Base-by-base conservation (phyloP, 768 basidiomycete genomes). In the Russula earlei region DNA sequence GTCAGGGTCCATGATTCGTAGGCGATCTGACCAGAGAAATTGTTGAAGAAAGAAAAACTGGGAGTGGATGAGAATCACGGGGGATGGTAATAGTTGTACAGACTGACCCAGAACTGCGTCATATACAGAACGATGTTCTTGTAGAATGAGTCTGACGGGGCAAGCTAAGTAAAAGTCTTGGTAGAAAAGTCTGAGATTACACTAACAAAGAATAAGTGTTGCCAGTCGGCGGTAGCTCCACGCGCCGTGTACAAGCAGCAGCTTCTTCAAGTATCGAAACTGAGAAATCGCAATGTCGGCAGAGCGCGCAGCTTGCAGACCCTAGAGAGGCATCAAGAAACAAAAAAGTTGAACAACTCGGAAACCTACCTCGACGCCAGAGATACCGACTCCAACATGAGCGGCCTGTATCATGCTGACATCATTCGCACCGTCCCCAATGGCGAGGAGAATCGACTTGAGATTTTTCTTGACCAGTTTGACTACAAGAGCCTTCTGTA, bases 341-440 rank as follows among this genome's bases (percentile, higher is more conserved):
- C 1, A 14, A 25, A 33, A 38, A 14, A 31, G 20, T 15, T 15
- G 11, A 6, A 8, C 3, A 9, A 19, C 29, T 14, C 20, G 31
- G 31, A 33, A 31, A 43, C 15, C 22, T 62, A 90, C 91, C 78
- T 99, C 95, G 22, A 97, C 89, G 51, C 95, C 95, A 43, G 94
- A 97, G 46, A 98, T 98, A 64, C 95, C 95, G 52, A 98, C 86
- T 29, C 95, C 95, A 44, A 98, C 90, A 67, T 98, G 95, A 0
- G 95, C 95, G 34, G 95, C 95, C 67, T 98, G 95, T 57, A 98
- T 98, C 95, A 98, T 98, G 67, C 91, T 91, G 63, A 98, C 95
- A 69, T 98, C 95, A 68, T 97, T 98, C 2, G 95, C 95, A 48
- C 95, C 95, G 62, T 98, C 95, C 20, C 95, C 95, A 49, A 98